These are phyloP conservation scores for Tagetes erecta DNA, from an alignment of 129 eudicot species.

Conservation along the genomic window DNA sequence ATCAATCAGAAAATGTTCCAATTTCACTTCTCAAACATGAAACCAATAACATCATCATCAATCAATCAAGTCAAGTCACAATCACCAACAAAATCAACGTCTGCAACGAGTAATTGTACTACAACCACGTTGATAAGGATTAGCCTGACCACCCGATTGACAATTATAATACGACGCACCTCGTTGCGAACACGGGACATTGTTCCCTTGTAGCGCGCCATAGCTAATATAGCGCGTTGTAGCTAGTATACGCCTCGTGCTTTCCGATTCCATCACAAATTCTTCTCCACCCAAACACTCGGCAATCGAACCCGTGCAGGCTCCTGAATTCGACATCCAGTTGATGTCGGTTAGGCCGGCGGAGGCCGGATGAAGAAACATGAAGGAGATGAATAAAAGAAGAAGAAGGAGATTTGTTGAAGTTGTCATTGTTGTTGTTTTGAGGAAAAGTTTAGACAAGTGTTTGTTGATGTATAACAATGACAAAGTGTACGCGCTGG, in stretches of 20 bases:
- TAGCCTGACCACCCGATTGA: constrained; percentile 68
- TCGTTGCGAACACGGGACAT: constrained; percentile 71
- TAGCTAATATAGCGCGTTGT: constrained; percentile 66
- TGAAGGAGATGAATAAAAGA: constrained; percentile 26
- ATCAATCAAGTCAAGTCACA: constrained; percentile 21
- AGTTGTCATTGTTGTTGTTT: constrained; percentile 30
- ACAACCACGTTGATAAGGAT: constrained; percentile 88
- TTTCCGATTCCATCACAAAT: constrained; percentile 67
- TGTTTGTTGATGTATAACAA: constrained; percentile 8
- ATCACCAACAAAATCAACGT: constrained; percentile 35
- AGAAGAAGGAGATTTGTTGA: constrained; percentile 17
- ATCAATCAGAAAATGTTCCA: constrained; percentile 1
- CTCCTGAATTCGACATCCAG: constrained; percentile 38
- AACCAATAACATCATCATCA: not conserved
- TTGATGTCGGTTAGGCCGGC: constrained; percentile 23
- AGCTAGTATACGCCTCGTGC: constrained; percentile 59
- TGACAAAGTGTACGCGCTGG: constrained; percentile 33
- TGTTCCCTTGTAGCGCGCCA: constrained; percentile 65
- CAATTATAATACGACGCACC: constrained; percentile 90
- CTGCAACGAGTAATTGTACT: constrained; percentile 69
- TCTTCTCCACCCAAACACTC: constrained; percentile 65
- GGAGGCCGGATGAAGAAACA: constrained; percentile 7
- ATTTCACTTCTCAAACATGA: not conserved
- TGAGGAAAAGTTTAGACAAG: not conserved
- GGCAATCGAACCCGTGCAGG: constrained; percentile 66